A percentile compares a stretch with the other conserved stretches of the same genome.
Evolutionary conservation across 2,329 filamentous ascomycete genomes (phyloP).

Genomic region (Didymella keratinophila): DNA sequence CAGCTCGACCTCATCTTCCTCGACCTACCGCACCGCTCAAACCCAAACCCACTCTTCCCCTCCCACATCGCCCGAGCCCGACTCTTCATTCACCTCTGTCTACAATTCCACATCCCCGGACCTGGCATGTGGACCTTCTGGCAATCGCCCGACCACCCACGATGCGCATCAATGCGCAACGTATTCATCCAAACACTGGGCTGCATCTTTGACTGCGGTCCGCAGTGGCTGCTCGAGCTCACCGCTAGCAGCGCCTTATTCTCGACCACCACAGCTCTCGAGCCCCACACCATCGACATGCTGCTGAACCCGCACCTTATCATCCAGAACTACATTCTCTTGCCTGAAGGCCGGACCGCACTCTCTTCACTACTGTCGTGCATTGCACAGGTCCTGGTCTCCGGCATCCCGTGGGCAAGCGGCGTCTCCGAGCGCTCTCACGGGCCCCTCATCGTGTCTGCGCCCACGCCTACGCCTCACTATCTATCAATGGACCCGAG

Average conservation of each 20-base stretch:
- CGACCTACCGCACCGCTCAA: slow-evolving; percentile 39
- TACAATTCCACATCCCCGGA: slow-evolving; percentile 34
- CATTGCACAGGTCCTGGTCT: slow-evolving; percentile 34
- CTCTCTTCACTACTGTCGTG: slow-evolving; percentile 32
- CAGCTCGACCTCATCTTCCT: slow-evolving; percentile 53
- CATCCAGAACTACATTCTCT: slow-evolving; percentile 48
- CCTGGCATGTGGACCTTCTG: slow-evolving; percentile 39
- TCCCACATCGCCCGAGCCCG: slow-evolving; percentile 42
- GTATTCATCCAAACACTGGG: slow-evolving; percentile 54
- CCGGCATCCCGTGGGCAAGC: slow-evolving; percentile 45
- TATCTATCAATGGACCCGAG: slow-evolving; percentile 5
- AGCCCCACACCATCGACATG: slow-evolving; percentile 32
- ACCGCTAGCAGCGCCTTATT: slow-evolving; percentile 39
- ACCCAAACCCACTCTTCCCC: slow-evolving; percentile 40
- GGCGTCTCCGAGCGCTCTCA: slow-evolving; percentile 41
- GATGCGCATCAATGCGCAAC: slow-evolving; percentile 51
- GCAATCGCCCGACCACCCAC: slow-evolving; percentile 39
- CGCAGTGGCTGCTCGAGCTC: slow-evolving; percentile 51
- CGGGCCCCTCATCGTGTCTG: slow-evolving; percentile 41
- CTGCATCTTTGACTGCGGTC: slow-evolving; percentile 52
- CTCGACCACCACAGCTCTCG: slow-evolving; percentile 19
- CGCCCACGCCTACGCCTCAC: slow-evolving; percentile 19
- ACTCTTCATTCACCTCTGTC: slow-evolving; percentile 47
- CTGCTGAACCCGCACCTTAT: slow-evolving; percentile 46
- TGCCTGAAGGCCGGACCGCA: slow-evolving; percentile 30